Percentiles rank a stretch among this genome's conserved stretches.
phyloP scores from a whole-genome alignment of 2,329 filamentous ascomycete species.

The Colletotrichum tamarilloi region DNA sequence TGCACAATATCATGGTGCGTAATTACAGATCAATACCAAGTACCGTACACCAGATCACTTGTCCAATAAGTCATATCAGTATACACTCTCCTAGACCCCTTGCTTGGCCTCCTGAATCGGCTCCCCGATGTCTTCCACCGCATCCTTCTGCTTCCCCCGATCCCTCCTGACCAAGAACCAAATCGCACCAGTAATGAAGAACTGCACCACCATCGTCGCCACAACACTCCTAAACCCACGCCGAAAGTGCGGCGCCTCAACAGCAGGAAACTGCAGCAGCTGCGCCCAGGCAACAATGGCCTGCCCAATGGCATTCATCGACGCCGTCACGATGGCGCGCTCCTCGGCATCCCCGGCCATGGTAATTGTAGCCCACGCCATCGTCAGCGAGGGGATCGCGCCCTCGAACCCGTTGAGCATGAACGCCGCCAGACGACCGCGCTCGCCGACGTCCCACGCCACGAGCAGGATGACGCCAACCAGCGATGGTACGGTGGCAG shows the following conservation, averaged over 20 bases:
- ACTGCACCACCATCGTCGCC: conserved; percentile 46
- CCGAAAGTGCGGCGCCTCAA: conserved; percentile 47
- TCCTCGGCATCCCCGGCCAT: conserved; percentile 53
- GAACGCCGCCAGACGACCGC: conserved; percentile 49
- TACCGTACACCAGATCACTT: background rate
- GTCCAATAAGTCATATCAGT: background rate
- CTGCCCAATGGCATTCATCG: conserved; percentile 56
- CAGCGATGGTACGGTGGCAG: conserved; percentile 47
- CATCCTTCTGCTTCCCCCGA: background rate
- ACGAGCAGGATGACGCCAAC: conserved; percentile 47
- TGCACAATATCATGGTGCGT: too few relatives aligned
- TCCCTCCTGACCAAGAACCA: conserved; percentile 23
- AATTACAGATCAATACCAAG: background rate
- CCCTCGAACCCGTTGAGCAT: conserved; percentile 51
- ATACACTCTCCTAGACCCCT: background rate
- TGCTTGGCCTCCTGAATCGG: background rate
- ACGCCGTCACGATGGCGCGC: conserved; percentile 52
- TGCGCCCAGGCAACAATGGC: conserved; percentile 53
- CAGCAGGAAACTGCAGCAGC: conserved; percentile 51
- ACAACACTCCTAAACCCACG: conserved; percentile 45
- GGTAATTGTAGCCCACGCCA: conserved; percentile 52
- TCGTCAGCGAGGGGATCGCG: conserved; percentile 47
- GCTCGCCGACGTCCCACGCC: conserved; percentile 50
- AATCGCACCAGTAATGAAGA: conserved; percentile 35
- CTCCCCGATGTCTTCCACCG: background rate